Evolutionary conservation across 345 rosid species (phyloP).

Genomic region (Ailanthus altissimus): DNA sequence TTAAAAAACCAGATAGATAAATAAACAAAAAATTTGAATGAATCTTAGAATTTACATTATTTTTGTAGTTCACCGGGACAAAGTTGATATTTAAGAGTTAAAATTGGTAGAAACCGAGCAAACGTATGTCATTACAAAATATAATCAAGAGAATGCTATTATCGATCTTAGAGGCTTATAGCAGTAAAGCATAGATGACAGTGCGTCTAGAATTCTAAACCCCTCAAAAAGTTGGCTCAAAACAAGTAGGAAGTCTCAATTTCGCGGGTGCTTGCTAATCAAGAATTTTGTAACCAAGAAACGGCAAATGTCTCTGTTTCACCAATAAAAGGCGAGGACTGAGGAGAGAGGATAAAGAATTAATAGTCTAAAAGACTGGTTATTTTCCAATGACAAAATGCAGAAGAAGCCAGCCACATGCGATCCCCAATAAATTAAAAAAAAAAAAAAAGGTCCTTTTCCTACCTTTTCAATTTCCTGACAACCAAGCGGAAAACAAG

Average conservation of each 20-base stretch:
- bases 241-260: not conserved
- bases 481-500: not conserved
- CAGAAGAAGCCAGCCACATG: not conserved
- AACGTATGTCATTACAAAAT: not conserved
- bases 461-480: not conserved
- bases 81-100: not conserved
- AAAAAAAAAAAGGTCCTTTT: not conserved
- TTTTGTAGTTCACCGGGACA: not conserved
- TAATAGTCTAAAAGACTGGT: not conserved
- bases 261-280: not conserved
- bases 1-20: not conserved
- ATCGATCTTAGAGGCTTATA: not conserved
- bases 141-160: not conserved
- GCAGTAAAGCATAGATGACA: not conserved
- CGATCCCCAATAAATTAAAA: not conserved
- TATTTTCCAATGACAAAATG: not conserved
- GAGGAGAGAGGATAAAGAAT: not conserved
- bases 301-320: not conserved
- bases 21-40: not conserved
- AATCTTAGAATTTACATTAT: not conserved
- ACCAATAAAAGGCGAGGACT: not conserved
- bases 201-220: not conserved
- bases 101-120: not conserved
- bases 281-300: not conserved
- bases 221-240: not conserved